Percentiles rank a stretch among this genome's conserved stretches.
These are phyloP conservation scores for Neostapfia colusana DNA, from an alignment of 176 grass and related monocot species.

Conservation along the genomic window DNA sequence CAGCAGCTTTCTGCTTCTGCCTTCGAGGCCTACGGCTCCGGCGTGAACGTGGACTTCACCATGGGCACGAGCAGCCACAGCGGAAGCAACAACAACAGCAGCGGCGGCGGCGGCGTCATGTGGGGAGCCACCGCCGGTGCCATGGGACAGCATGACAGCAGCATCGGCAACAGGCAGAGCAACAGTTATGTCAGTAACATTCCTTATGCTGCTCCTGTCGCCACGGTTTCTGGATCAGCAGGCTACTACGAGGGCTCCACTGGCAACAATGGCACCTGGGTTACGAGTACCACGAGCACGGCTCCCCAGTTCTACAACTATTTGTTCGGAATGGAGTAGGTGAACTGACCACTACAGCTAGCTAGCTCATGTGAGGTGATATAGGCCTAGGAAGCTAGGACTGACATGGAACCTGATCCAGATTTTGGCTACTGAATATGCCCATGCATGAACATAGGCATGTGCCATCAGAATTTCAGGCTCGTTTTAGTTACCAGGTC, in stretches of 20 bases:
- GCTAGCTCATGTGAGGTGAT: constrained; percentile 25
- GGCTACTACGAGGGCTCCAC: constrained; percentile 52
- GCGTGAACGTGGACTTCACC: constrained; percentile 80
- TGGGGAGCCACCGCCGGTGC: constrained; percentile 38
- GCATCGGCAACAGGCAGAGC: constrained; percentile 36
- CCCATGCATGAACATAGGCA: neutral
- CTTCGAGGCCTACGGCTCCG: constrained; percentile 59
- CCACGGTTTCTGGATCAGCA: constrained; percentile 44
- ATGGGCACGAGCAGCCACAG: constrained; percentile 47
- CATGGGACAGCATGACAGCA: constrained; percentile 37
- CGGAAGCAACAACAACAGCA: constrained; percentile 22
- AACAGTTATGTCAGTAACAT: constrained; percentile 48
- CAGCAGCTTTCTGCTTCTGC: constrained; percentile 31
- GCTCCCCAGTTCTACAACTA: constrained; percentile 68
- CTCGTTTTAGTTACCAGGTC: constrained; percentile 31
- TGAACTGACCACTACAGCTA: neutral
- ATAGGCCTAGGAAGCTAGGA: constrained; percentile 87
- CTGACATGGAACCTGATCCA: constrained; percentile 51
- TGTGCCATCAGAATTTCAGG: constrained; percentile 37
- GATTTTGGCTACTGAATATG: no score
- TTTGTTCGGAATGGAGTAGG: constrained; percentile 82
- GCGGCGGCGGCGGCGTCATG: constrained; percentile 21
- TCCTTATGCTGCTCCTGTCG: constrained; percentile 53
- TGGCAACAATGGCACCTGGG: constrained; percentile 55
- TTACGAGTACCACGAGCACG: constrained; percentile 49